A percentile compares a stretch with the other conserved stretches of the same genome.
These are phyloP conservation scores for Phanerodontia chrysosporium DNA, from an alignment of 768 basidiomycete genomes.

Conservation along the genomic window DNA sequence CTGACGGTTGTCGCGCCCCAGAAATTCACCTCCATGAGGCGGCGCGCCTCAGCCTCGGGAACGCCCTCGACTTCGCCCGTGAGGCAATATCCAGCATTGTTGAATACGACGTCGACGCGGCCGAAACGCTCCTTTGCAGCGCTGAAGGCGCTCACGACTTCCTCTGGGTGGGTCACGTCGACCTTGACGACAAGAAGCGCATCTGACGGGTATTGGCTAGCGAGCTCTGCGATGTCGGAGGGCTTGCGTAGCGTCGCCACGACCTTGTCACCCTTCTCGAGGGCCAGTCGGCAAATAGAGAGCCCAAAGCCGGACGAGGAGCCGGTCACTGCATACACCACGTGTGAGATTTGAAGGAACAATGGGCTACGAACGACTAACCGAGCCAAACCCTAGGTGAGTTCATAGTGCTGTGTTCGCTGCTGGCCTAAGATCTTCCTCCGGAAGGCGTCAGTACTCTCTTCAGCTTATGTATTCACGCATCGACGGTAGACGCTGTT, in stretches of 20 bases:
- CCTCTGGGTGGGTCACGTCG: slow-evolving; percentile 32
- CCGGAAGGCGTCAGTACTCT: too few species aligned
- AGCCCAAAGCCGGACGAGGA: slow-evolving; percentile 38
- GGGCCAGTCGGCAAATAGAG: slow-evolving; percentile 28
- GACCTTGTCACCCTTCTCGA: slow-evolving; percentile 35
- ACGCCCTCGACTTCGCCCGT: slow-evolving; percentile 36
- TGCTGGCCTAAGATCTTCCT: too few species aligned
- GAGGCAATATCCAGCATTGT: slow-evolving; percentile 34
- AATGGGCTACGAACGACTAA: too few species aligned
- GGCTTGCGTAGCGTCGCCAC: slow-evolving; percentile 38
- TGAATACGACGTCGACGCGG: slow-evolving; percentile 43
- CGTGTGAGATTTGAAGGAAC: too few species aligned
- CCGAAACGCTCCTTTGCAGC: slow-evolving; percentile 33
- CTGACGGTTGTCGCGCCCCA: slow-evolving; percentile 19
- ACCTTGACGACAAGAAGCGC: slow-evolving; percentile 34
- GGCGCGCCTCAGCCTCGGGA: slow-evolving; percentile 28
- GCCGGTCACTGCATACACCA: slow-evolving; percentile 44
- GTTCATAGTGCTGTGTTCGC: too few species aligned
- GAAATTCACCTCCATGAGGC: slow-evolving; percentile 33
- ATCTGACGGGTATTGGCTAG: slow-evolving; percentile 23
- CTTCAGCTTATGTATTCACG: too few species aligned
- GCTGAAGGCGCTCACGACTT: slow-evolving; percentile 33
- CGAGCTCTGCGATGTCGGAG: slow-evolving; percentile 17
- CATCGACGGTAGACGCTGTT: too few species aligned
- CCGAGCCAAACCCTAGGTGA: too few species aligned